These are phyloP conservation scores for Naematelia encephala DNA, from an alignment of 768 basidiomycete genomes.

Conservation along the genomic window DNA sequence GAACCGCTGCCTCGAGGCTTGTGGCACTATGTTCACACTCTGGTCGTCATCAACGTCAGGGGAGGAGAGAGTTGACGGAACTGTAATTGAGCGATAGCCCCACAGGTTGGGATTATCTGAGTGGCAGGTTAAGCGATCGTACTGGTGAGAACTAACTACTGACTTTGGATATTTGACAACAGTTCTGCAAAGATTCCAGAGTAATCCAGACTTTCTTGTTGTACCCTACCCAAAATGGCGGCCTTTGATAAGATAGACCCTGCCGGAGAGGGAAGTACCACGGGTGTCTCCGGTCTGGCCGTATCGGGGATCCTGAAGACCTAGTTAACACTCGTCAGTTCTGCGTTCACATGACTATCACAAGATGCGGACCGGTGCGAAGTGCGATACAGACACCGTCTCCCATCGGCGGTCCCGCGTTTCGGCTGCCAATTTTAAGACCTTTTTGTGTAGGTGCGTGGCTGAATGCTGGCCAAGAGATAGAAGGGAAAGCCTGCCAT, in stretches of 20 bases:
- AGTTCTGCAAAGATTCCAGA: neutral
- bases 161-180: neutral
- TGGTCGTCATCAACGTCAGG: neutral
- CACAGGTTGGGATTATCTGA: slow-evolving; percentile 3
- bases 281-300: neutral
- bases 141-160: neutral
- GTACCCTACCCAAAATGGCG: neutral
- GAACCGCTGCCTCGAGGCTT: neutral
- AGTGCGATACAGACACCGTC: neutral
- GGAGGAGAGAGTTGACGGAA: neutral
- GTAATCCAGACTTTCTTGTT: neutral
- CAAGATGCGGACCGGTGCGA: neutral
- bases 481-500: neutral
- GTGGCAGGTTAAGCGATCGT: neutral
- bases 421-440: neutral
- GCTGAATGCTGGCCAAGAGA: neutral
- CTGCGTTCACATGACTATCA: neutral
- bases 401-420: neutral
- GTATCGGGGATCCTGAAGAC: neutral
- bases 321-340: neutral
- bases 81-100: slow-evolving; percentile 2
- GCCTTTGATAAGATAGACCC: neutral
- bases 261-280: neutral
- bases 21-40: neutral
- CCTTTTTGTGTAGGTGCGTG: neutral